phyloP scores from a whole-genome alignment of 2,329 filamentous ascomycete species.

The Aspergillus sp. region DNA sequence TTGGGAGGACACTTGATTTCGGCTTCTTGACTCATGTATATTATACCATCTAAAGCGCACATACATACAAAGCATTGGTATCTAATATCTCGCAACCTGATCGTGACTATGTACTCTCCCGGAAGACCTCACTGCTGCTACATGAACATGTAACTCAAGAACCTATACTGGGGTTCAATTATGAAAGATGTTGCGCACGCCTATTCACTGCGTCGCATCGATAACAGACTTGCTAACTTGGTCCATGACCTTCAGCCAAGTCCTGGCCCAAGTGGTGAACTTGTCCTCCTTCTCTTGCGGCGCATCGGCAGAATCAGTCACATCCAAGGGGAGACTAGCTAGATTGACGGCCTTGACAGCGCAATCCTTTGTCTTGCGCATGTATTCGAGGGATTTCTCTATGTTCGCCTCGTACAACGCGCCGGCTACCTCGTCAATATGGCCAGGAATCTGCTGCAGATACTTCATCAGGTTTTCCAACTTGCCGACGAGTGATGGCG shows the following conservation, averaged over 20 bases:
- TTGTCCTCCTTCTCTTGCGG: conserved; percentile 65
- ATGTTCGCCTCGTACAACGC: conserved; percentile 47
- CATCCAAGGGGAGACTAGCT: conserved; percentile 71
- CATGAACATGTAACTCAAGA: no score
- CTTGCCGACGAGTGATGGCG: conserved; percentile 25
- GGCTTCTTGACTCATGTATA: conserved; percentile 4
- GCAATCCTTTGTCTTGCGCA: conserved; percentile 34
- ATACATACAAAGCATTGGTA: background rate
- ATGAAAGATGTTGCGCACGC: background rate
- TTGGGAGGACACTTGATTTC: background rate
- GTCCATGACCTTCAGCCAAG: conserved; percentile 53
- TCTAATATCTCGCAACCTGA: background rate
- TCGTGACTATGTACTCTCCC: no score
- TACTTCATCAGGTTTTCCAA: conserved; percentile 40
- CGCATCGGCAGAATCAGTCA: conserved; percentile 61
- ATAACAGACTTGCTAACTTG: conserved; percentile 39
- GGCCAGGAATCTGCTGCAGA: conserved; percentile 41
- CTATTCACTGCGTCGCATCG: conserved; percentile 4
- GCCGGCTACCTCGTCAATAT: conserved; percentile 50
- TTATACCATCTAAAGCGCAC: background rate
- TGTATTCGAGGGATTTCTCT: conserved; percentile 35
- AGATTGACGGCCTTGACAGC: conserved; percentile 71
- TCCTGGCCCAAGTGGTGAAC: conserved; percentile 74
- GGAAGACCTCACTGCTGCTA: no score
- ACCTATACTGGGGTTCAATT: no score